These are phyloP conservation scores for Penicillium parvum DNA, from an alignment of 495 filamentous ascomycete genomes.

Conservation along the genomic window DNA sequence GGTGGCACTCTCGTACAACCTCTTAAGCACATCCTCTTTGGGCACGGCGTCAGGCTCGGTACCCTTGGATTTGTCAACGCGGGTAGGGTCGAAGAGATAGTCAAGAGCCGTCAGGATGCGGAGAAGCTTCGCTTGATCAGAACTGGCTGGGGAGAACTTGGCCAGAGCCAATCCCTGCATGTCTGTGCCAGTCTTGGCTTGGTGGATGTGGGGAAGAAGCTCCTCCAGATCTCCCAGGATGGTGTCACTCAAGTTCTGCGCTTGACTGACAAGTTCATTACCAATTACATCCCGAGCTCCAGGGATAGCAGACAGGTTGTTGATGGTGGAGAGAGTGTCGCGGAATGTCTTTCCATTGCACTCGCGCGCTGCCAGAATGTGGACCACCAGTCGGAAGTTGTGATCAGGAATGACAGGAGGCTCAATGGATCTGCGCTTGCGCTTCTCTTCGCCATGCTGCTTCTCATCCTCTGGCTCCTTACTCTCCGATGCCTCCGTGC, in stretches of 20 bases:
- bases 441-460: constrained; percentile 47
- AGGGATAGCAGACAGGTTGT: constrained; percentile 90
- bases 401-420: constrained; percentile 85
- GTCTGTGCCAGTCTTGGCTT: constrained; percentile 83
- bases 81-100: constrained; percentile 81
- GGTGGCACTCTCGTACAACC: constrained; percentile 82
- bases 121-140: constrained; percentile 91
- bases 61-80: constrained; percentile 51
- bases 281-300: constrained; percentile 89
- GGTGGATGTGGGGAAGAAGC: constrained; percentile 80
- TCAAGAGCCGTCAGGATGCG: constrained; percentile 93
- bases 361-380: constrained; percentile 91
- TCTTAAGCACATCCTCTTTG: constrained; percentile 74
- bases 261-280: constrained; percentile 80
- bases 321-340: constrained; percentile 94
- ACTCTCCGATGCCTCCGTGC: constrained; percentile 17
- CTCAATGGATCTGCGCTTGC: constrained; percentile 70
- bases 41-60: constrained; percentile 51
- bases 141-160: constrained; percentile 92
- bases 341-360: constrained; percentile 96
- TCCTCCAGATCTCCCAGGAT: constrained; percentile 83
- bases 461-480: constrained; percentile 38
- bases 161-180: constrained; percentile 90
- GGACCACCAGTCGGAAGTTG: constrained; percentile 88
- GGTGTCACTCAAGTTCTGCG: constrained; percentile 73